phyloP scores from a whole-genome alignment of 2,329 filamentous ascomycete species.

The Emericellopsis atlantica region DNA sequence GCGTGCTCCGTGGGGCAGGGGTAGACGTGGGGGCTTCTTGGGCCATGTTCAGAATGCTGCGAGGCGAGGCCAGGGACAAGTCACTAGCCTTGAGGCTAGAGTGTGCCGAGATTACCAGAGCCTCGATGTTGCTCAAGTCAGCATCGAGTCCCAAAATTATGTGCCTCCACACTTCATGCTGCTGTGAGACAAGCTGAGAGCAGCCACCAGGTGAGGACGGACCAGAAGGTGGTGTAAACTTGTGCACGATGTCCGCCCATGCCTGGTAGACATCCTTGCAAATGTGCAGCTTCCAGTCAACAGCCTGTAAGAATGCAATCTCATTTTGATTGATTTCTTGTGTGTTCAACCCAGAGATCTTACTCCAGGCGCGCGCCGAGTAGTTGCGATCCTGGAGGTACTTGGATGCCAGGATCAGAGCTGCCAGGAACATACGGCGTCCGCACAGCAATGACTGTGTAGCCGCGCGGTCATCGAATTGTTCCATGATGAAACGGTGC shows the following conservation, averaged over 20 bases:
- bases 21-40: conserved; percentile 13
- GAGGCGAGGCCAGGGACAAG: conserved; percentile 23
- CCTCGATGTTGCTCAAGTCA: conserved; percentile 45
- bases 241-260: conserved; percentile 87
- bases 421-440: conserved; percentile 91
- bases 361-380: conserved; percentile 95
- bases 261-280: conserved; percentile 78
- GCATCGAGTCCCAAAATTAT: conserved; percentile 44
- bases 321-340: conserved; percentile 96
- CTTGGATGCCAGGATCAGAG: conserved; percentile 91
- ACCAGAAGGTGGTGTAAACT: conserved; percentile 63
- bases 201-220: conserved; percentile 39
- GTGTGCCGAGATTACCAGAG: conserved; percentile 25
- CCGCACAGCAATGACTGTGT: conserved; percentile 84
- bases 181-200: conserved; percentile 25
- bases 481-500: conserved; percentile 77
- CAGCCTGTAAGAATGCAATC: conserved; percentile 76
- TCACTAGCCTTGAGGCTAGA: conserved; percentile 16
- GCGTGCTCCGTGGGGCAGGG: conserved; percentile 14
- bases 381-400: conserved; percentile 98
- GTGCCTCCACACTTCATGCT: conserved; percentile 43
- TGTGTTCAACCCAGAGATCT: conserved; percentile 92
- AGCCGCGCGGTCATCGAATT: conserved; percentile 58
- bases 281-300: conserved; percentile 93
- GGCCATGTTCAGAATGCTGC: conserved; percentile 30